phyloP scores from a whole-genome alignment of 192 early-diverging fungal genomes.

The Coemansia guatemalensis region DNA sequence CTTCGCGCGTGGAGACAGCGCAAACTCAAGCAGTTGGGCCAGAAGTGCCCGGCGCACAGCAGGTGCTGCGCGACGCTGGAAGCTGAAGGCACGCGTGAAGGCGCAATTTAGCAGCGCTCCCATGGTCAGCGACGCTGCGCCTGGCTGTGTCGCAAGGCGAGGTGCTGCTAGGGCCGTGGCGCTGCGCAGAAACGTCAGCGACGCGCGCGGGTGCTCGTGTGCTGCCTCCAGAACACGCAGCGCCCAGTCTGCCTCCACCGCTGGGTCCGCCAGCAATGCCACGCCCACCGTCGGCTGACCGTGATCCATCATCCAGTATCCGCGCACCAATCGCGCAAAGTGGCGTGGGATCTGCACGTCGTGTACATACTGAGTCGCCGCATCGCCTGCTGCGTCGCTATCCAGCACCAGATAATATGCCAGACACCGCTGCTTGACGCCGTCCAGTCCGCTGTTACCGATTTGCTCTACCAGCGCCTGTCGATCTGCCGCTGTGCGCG shows the following conservation, averaged over 20 bases:
- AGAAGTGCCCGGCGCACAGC: conserved; percentile 37
- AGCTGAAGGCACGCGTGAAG: conserved; percentile 41
- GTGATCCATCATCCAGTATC: conserved; percentile 57
- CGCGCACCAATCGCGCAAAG: conserved; percentile 45
- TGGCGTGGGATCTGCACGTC: conserved; percentile 39
- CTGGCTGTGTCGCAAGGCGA: conserved; percentile 18
- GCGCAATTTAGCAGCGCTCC: conserved; percentile 37
- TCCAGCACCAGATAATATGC: conserved; percentile 46
- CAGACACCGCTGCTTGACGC: conserved; percentile 44
- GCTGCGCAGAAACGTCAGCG: conserved; percentile 35
- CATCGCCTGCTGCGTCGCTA: conserved; percentile 5
- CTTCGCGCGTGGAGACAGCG: conserved; percentile 19
- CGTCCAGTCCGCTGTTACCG: conserved; percentile 34
- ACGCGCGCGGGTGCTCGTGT: conserved; percentile 15
- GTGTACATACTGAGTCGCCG: conserved; percentile 23
- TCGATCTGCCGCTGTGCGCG: conserved; percentile 22
- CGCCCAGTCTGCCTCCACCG: conserved; percentile 50
- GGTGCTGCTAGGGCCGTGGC: conserved; percentile 36
- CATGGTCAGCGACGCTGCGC: conserved; percentile 37
- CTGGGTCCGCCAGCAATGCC: conserved; percentile 42
- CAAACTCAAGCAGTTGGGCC: conserved; percentile 44
- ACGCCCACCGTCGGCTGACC: conserved; percentile 24
- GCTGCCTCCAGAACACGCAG: conserved; percentile 36
- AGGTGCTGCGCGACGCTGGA: conserved; percentile 31
- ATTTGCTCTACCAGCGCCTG: conserved; percentile 18